Evolutionary conservation across 768 basidiomycete species (phyloP), one percentile per base, ranked within the genome.

Genomic region (Megacollybia marginata): DNA sequence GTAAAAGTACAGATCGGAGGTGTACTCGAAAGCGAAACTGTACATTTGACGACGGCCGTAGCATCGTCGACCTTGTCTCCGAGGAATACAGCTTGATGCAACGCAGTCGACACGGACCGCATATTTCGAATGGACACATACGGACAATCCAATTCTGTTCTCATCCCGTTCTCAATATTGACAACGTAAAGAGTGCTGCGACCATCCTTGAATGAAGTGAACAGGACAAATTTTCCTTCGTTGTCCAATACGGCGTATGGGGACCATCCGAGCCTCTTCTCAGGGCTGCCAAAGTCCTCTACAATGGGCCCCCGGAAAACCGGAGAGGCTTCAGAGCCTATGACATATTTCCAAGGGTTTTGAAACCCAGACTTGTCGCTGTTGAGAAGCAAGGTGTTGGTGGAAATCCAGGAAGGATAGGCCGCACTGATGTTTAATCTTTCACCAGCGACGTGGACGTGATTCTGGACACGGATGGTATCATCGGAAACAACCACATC

Each of bases 351-450:
- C 67, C 72, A 81, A 0, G 82, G 75, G 53, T 82, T 79, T 49
- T 72, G 69, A 57, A 66, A 83, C 1, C 79, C 79, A 10, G 72
- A 70, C 47, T 65, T 62, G 56, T 83, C 80, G 35, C 65, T 68
- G 10, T 76, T 69, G 64, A 75, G 81, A 42, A 75, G 56, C 42
- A 83, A 62, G 10, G 58, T 66, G 19, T 70, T 67, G 40, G 73
- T 63, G 38, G 62, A 64, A 5, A 63, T 54, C 79, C 80, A 82
- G 19, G 55, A 51, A 1, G 80, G 76, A 53, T 76, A 74, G 18
- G 46, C 64, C 32, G 73, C 70, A 16, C 73, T 68, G 50, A 72
- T 60, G 1, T 62, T 62, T 45, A 62, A 59, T 23, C 47, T 54
- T 50, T 69, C 62, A 18, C 74, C 73, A 0, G 72, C 75, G 12